A percentile compares a stretch with the other conserved stretches of the same genome.
Conservation (phyloP, 2,329 filamentous ascomycete genomes). For the Monosporascus sp. region DNA sequence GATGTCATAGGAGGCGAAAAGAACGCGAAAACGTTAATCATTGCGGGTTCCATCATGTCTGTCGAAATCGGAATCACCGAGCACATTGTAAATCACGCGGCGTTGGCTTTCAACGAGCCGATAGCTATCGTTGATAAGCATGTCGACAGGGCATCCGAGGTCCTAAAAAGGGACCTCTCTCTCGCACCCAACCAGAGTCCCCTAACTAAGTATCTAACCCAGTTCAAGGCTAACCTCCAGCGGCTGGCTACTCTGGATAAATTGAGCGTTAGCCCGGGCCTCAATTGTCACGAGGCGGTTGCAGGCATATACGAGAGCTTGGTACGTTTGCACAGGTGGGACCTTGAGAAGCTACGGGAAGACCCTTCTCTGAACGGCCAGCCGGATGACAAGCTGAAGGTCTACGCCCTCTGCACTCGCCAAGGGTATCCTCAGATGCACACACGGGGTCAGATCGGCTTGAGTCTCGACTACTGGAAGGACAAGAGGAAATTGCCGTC, state of each 20-base stretch:
- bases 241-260: conserved; percentile 64
- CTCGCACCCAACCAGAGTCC: conserved; percentile 55
- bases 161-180: conserved; percentile 60
- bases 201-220: conserved; percentile 64
- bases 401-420: conserved; percentile 61
- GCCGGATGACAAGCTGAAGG: conserved; percentile 43
- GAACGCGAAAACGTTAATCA: conserved; percentile 50
- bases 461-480: conserved; percentile 75
- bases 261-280: conserved; percentile 59
- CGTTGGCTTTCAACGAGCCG: conserved; percentile 57
- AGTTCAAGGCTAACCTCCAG: conserved; percentile 67
- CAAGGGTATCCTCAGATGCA: conserved; percentile 71
- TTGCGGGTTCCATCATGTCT: conserved; percentile 56
- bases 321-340: conserved; percentile 64
- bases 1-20: conserved; percentile 40
- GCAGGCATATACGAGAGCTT: conserved; percentile 68
- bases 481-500: conserved; percentile 46
- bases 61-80: conserved; percentile 58
- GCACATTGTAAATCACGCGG: conserved; percentile 57
- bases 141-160: conserved; percentile 55
- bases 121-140: conserved; percentile 53
- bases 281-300: conserved; percentile 75
- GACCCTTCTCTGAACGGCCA: conserved; percentile 39
- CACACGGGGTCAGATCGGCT: conserved; percentile 57
- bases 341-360: conserved; percentile 52